Base-by-base conservation (phyloP, 192 early-diverging fungal species). In the Tieghemiomyces parasiticus region DNA sequence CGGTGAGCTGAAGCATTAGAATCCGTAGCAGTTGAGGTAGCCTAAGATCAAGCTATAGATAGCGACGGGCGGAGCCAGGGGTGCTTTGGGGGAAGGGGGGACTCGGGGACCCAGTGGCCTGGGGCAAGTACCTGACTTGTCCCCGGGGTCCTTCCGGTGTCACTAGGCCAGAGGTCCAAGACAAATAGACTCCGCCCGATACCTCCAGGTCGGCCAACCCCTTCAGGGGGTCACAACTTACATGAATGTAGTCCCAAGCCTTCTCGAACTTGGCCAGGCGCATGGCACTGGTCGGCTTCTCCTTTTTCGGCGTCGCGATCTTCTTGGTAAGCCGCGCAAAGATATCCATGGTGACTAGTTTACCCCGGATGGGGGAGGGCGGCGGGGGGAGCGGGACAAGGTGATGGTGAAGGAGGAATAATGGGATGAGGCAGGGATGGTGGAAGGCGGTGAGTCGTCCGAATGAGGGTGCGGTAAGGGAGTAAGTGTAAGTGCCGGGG, bases 221-320 rank as follows among this genome's bases (percentile, higher is more conserved):
- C 45, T 60, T 72, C 61, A 61, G 62, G 33, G 60, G 47, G 13
- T 62, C 24, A 26, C n/a, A 9, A 49, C 63, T 65, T 76, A 80
- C 80, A 67, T 78, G 73, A 42, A 78, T 67, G 46, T 73, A 71
- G 31, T 78, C 75, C 87, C 87, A 89, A 13, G 81, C 81, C 58
- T 82, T 81, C 64, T 81, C 74, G 56, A 89, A 89, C 53, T 79
- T 80, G 9, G 71, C 81, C 51, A 84, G 69, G 52, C 83, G 83
- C 63, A 78, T 74, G 20, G 81, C 67, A 44, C 73, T 73, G 35
- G 71, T 78, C 31, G 83, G 73, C 61, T 76, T 78, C 12, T 73
- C 63, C 66, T 76, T 81, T 46, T 74, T 78, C 32, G 84, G 72
- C 9, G 76, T 75, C 22, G 63, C 67, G 52, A 85, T 78, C 60